A percentile compares a stretch with the other conserved stretches of the same genome.
These are phyloP conservation scores for Hondaea fermentalgiana DNA, from an alignment of 108 stramenopile species.

Conservation along the genomic window DNA sequence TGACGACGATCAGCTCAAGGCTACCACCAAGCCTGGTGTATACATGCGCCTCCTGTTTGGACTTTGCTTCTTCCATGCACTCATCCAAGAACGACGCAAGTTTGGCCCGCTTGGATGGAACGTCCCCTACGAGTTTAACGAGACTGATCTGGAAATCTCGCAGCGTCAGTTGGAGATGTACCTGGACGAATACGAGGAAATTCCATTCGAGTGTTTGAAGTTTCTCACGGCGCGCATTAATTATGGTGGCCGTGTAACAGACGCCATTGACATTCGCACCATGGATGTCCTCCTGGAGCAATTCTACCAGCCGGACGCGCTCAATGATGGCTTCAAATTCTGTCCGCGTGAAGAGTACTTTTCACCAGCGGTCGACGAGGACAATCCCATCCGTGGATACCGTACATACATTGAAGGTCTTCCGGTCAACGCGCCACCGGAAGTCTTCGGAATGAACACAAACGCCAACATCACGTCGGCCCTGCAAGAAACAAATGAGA, in stretches of 20 bases:
- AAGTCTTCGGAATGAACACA: constrained; percentile 62
- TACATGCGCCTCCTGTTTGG: constrained; percentile 53
- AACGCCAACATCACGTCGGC: constrained; percentile 62
- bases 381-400: constrained; percentile 39
- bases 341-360: neutral
- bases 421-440: constrained; percentile 57
- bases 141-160: constrained; percentile 53
- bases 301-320: constrained; percentile 32
- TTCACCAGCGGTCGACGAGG: constrained; percentile 27
- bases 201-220: constrained; percentile 51
- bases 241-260: constrained; percentile 52
- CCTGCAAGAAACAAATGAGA: constrained; percentile 48
- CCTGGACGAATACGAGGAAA: constrained; percentile 29
- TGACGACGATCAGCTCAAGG: constrained; percentile 37
- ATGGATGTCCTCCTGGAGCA: constrained; percentile 43
- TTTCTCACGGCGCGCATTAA: constrained; percentile 57
- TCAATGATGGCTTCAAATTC: constrained; percentile 22
- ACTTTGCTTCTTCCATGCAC: constrained; percentile 53
- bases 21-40: constrained; percentile 28
- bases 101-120: constrained; percentile 56
- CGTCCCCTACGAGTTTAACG: constrained; percentile 53
- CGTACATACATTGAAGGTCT: constrained; percentile 53
- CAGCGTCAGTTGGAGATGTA: constrained; percentile 43
- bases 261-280: constrained; percentile 47
- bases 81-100: constrained; percentile 44